A percentile compares a stretch with the other conserved stretches of the same genome.
These are phyloP conservation scores for Sclerospora graminicola DNA, from an alignment of 352 stramenopile genomes.

Conservation along the genomic window DNA sequence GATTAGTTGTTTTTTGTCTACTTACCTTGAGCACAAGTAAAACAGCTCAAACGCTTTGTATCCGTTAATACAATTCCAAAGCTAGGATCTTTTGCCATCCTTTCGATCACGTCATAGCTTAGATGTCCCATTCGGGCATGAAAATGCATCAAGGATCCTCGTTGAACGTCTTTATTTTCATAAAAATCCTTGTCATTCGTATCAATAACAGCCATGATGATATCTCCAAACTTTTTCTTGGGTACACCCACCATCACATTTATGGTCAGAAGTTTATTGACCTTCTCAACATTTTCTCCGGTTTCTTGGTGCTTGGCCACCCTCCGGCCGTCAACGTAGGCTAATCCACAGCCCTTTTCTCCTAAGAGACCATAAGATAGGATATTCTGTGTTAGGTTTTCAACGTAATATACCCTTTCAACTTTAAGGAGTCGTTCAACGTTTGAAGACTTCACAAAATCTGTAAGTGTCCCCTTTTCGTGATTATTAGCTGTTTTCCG, in stretches of 20 bases:
- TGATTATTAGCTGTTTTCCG: background rate
- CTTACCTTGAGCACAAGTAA: conserved; percentile 9
- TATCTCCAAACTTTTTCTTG: background rate
- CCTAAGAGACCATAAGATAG: background rate
- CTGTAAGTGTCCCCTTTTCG: background rate
- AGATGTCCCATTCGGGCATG: conserved; percentile 1
- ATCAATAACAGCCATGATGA: background rate
- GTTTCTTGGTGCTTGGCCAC: background rate
- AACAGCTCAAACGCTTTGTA: background rate
- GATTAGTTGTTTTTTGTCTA: conserved; percentile 3
- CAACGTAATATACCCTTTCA: background rate
- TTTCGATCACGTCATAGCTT: background rate
- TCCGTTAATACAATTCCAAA: conserved; percentile 3
- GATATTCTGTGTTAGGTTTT: background rate
- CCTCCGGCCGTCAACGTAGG: background rate
- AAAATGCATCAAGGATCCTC: background rate
- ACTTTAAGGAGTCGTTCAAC: background rate
- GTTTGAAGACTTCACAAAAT: no score
- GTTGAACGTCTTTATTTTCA: background rate
- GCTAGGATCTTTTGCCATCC: background rate
- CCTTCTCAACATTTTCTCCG: background rate
- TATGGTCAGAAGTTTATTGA: background rate
- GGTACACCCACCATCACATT: background rate
- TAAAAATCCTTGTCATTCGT: background rate
- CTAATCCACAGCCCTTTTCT: background rate